Evolutionary conservation across 106 monocot species (phyloP).

Genomic region (Platanthera zijinensis): DNA sequence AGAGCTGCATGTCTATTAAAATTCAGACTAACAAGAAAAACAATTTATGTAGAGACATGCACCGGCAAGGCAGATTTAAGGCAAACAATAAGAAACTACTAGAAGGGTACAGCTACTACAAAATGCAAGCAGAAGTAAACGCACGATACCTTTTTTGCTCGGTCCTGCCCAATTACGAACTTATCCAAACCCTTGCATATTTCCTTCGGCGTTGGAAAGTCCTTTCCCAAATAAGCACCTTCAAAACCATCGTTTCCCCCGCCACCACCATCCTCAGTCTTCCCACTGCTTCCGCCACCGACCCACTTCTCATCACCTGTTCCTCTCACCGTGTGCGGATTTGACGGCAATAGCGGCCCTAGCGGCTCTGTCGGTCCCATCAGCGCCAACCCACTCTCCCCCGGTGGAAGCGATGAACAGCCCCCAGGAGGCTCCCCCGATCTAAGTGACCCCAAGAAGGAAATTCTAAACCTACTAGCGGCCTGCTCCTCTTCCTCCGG

Average conservation of each 20-base stretch:
- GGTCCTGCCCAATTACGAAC: slow-evolving; percentile 57
- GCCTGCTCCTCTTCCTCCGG: slow-evolving; percentile 8
- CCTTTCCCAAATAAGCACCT: slow-evolving; percentile 31
- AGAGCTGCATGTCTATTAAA: too few species aligned
- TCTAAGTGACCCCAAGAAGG: slow-evolving; percentile 45
- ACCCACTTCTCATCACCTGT: not conserved
- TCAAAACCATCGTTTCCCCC: slow-evolving; percentile 15
- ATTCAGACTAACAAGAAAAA: too few species aligned
- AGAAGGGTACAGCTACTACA: too few species aligned
- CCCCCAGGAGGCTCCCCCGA: slow-evolving; percentile 33
- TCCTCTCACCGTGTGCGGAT: slow-evolving; percentile 12
- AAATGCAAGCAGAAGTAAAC: too few species aligned
- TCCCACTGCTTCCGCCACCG: slow-evolving; percentile 8
- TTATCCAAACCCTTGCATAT: slow-evolving; percentile 42
- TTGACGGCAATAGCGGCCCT: not conserved
- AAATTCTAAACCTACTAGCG: slow-evolving; percentile 12
- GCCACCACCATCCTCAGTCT: slow-evolving; percentile 12
- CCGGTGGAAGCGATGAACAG: slow-evolving; percentile 19
- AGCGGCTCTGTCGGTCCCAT: not conserved
- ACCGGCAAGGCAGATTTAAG: too few species aligned
- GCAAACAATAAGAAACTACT: too few species aligned
- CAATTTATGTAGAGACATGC: too few species aligned
- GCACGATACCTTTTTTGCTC: slow-evolving; percentile 52
- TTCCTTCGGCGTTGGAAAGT: slow-evolving; percentile 58
- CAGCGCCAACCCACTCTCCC: slow-evolving; percentile 10